phyloP scores from a whole-genome alignment of 768 basidiomycete species.

The Lactarius hatsudake region DNA sequence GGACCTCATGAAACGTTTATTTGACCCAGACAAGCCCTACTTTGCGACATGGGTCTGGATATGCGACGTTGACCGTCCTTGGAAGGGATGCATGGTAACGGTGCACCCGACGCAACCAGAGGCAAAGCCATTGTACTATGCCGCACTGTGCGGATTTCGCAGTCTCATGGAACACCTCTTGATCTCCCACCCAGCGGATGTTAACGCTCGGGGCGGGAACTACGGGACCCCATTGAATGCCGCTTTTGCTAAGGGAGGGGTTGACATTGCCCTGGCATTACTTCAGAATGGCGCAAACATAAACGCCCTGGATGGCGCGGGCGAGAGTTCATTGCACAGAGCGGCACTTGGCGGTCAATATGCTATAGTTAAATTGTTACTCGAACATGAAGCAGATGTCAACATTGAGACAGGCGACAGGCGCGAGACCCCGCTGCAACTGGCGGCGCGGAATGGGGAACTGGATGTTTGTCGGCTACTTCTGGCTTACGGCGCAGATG shows the following conservation, averaged over 20 bases:
- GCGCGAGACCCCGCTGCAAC: background rate
- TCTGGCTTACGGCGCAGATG: background rate
- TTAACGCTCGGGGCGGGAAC: background rate
- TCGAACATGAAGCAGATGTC: background rate
- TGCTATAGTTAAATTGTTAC: background rate
- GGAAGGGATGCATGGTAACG: background rate
- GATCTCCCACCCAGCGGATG: background rate
- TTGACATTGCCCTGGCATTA: background rate
- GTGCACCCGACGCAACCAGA: background rate
- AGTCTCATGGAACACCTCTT: background rate
- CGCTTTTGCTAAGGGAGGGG: background rate
- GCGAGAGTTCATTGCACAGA: background rate
- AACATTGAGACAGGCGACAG: background rate
- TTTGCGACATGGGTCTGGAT: slow-evolving; percentile 13
- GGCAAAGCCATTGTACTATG: background rate
- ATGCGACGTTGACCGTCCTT: background rate
- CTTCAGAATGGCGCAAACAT: background rate
- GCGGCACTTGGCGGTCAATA: background rate
- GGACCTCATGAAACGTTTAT: background rate
- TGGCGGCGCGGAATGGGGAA: background rate
- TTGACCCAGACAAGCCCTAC: background rate
- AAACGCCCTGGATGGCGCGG: background rate
- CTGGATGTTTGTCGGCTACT: background rate
- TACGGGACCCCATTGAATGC: background rate
- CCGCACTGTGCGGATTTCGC: background rate